phyloP scores from a whole-genome alignment of 1,284 basidiomycete genomes.

The Moesziomyces sp. region DNA sequence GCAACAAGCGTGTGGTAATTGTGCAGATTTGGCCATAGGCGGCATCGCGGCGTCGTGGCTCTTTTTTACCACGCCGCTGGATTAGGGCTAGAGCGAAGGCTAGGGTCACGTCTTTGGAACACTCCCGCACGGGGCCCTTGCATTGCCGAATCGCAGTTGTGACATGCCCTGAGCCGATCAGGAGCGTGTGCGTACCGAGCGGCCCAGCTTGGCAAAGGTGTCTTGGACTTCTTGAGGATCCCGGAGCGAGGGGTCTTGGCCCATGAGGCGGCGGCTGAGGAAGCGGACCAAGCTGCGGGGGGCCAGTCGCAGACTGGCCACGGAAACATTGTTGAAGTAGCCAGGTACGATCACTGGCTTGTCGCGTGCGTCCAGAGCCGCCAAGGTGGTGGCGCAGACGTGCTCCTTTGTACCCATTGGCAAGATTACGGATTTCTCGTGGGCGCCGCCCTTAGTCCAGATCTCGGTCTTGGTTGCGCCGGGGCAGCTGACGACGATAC shows the following conservation, averaged over 20 bases:
- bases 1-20: no score
- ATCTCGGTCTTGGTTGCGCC: conserved; percentile 23
- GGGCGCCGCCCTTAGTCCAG: conserved; percentile 33
- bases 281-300: conserved; percentile 26
- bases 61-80: no score
- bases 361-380: conserved; percentile 20
- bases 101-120: no score
- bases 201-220: conserved; percentile 16
- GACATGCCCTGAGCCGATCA: background rate
- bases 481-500: conserved; percentile 28
- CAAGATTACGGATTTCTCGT: conserved; percentile 15
- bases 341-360: conserved; percentile 39
- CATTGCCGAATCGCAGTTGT: no score
- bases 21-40: no score
- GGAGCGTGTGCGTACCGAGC: conserved; percentile 8
- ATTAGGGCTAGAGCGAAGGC: no score
- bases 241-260: conserved; percentile 22
- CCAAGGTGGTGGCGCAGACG: conserved; percentile 25
- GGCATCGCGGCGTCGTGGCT: no score
- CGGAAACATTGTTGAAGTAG: conserved; percentile 28
- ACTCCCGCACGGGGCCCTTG: no score
- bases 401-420: conserved; percentile 28
- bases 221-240: conserved; percentile 32
- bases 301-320: conserved; percentile 22
- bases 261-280: conserved; percentile 27